Base-by-base conservation (phyloP, 441 rosid genomes). In the Croton laevigatus region DNA sequence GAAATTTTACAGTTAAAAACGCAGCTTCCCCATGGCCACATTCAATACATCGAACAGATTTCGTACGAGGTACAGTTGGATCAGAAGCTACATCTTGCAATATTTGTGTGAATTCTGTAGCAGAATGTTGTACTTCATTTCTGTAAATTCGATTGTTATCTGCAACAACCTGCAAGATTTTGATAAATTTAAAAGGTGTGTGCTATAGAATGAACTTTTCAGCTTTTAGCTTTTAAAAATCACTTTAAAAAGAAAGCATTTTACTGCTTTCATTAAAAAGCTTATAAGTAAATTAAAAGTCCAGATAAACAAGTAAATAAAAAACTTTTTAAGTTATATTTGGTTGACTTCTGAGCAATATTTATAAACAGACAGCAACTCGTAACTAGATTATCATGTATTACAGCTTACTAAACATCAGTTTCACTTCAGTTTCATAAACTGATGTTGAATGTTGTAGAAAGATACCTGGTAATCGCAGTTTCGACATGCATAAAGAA, bases 51-150 rank as follows among this genome's bases (percentile, higher is more conserved):
- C 86, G 87, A 42, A 89, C 96, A 1, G 87, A 79, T 82, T 84
- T 91, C 20, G 94, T 89, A 12, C 95, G 92, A 36, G 97, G 98
- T 48, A 94, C 93, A 75, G 97, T 86, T 19, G 97, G 98, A 73
- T 94, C 98, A 0, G 97, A 86, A 70, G 90, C 88, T 0, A 91
- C 96, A 68, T 90, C 95, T 61, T 90, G 88, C 78, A 90, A 75
- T 42, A 86, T 81, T 65, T 89, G 96, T 22, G 94, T 87, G 54
- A 82, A 86, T 73, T 94, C 97, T 38, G 88, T 82, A 0, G 75
- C 92, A 23, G 90, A 74, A 65, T 88, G 98, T 71, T 85, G 86
- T 22, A 89, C 83, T 77, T 89, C 95, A 38, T 91, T 88, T 75
- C 97, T 80, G 63, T 89, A 91, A 10, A 94, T 91, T 40, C 93